phyloP scores from a whole-genome alignment of 176 grass and related monocot species.

The Cenchrus fungigraminus region DNA sequence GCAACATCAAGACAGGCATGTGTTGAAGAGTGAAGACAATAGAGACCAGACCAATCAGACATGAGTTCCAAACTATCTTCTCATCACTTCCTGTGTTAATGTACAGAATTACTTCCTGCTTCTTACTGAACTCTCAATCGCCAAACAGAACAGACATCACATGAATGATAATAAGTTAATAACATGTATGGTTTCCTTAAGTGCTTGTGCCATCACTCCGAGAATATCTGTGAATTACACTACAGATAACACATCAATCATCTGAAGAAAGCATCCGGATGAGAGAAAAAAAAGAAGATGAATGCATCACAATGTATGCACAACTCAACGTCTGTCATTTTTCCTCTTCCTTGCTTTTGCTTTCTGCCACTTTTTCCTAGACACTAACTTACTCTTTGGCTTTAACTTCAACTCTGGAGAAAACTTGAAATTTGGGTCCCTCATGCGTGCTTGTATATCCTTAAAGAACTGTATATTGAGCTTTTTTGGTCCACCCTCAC shows the following conservation, averaged over 20 bases:
- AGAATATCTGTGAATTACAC: conserved; percentile 22
- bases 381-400: conserved; percentile 87
- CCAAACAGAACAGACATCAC: conserved; percentile 30
- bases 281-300: conserved; percentile 36
- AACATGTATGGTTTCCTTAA: conserved; percentile 17
- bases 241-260: conserved; percentile 27
- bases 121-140: conserved; percentile 16
- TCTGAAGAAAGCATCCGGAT: conserved; percentile 37
- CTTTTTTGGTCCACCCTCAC: conserved; percentile 91
- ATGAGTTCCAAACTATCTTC: neutral
- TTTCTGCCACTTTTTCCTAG: conserved; percentile 96
- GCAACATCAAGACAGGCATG: conserved; percentile 2
- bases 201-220: conserved; percentile 12
- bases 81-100: neutral
- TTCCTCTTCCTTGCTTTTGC: conserved; percentile 81
- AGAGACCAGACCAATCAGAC: neutral
- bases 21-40: conserved; percentile 1
- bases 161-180: conserved; percentile 3
- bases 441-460: conserved; percentile 90
- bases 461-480: conserved; percentile 96
- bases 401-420: conserved; percentile 89
- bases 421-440: conserved; percentile 90
- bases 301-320: conserved; percentile 32
- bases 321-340: conserved; percentile 74
- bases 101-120: neutral